Base-by-base conservation (phyloP, 345 rosid genomes). In the Camelina neglecta region DNA sequence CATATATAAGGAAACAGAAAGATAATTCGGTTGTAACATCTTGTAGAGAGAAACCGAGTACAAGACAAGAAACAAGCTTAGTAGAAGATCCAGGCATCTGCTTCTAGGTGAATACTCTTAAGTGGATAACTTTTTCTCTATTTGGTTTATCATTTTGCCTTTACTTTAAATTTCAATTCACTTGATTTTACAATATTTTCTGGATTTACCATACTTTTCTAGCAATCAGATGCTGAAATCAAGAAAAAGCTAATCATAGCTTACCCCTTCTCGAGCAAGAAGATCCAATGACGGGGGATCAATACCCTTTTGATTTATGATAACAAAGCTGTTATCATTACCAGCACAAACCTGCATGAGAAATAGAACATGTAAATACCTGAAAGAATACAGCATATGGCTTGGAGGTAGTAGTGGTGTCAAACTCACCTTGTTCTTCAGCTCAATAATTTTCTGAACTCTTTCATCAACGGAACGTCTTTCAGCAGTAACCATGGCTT, bases 401-500 rank as follows among this genome's bases (percentile, higher is more conserved):
- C 20, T 54, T 35, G 70, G 59, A 53, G 21, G 12, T 58, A 29
- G 29, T 35, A 5, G 50, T 0, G 38, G 8, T 73, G 29, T 45
- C 21, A 71, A 55, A 47, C 62, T 20, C 62, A 92, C 99, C 97
- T 88, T 81, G 71, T 94, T 86, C 83, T 92, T 95, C 44, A 92
- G 82, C 59, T 92, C 99, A 73, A 95, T 95, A 72, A 95, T 89
- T 73, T 83, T 92, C 80, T 69, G 75, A 47, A 92, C 97, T 87
- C 93, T 86, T 69, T 92, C 97, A 65, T 95, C 97, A 70, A 92
- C 97, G 4, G 88, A 83, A 47, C 83, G 93, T 85, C 99, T 81
- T 84, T 95, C 97, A 62, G 97, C 99, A 48, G 87, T 82, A 86
- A 95, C 89, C 99, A 95, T 95, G 24, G 97, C 91, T 84, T 95